phyloP scores from a whole-genome alignment of 768 basidiomycete genomes.

The Mycena epipterygia region DNA sequence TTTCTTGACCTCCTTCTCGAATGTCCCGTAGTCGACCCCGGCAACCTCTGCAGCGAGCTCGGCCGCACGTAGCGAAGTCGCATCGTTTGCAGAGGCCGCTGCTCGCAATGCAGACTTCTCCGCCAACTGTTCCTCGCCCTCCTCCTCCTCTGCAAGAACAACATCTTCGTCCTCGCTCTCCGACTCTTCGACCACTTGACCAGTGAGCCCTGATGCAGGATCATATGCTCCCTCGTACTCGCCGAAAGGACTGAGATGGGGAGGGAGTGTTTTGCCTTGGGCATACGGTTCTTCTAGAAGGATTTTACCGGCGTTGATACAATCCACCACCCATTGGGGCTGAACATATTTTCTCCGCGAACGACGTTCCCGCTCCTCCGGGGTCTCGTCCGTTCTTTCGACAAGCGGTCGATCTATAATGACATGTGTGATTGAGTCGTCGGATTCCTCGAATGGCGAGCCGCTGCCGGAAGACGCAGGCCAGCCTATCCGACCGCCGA shows the following conservation, averaged over 20 bases:
- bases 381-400: conserved; percentile 60
- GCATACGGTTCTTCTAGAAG: conserved; percentile 88
- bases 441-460: conserved; percentile 82
- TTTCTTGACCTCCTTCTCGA: conserved; percentile 82
- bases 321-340: conserved; percentile 98
- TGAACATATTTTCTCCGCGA: conserved; percentile 89
- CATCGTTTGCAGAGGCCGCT: conserved; percentile 61
- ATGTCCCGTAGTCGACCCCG: conserved; percentile 83
- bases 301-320: conserved; percentile 89
- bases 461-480: conserved; percentile 84
- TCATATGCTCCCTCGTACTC: conserved; percentile 85
- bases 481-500: conserved; percentile 95
- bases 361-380: conserved; percentile 72
- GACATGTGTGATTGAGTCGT: conserved; percentile 93
- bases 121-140: conserved; percentile 40
- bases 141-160: conserved; percentile 41
- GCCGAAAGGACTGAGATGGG: conserved; percentile 96
- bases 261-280: conserved; percentile 90
- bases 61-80: conserved; percentile 82
- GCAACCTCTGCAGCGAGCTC: conserved; percentile 94
- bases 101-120: conserved; percentile 48
- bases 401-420: conserved; percentile 90
- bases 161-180: conserved; percentile 50
- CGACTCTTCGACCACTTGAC: conserved; percentile 49
- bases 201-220: conserved; percentile 60